These are phyloP conservation scores for Exidia glandulosa DNA, from an alignment of 768 basidiomycete genomes.

Conservation along the genomic window DNA sequence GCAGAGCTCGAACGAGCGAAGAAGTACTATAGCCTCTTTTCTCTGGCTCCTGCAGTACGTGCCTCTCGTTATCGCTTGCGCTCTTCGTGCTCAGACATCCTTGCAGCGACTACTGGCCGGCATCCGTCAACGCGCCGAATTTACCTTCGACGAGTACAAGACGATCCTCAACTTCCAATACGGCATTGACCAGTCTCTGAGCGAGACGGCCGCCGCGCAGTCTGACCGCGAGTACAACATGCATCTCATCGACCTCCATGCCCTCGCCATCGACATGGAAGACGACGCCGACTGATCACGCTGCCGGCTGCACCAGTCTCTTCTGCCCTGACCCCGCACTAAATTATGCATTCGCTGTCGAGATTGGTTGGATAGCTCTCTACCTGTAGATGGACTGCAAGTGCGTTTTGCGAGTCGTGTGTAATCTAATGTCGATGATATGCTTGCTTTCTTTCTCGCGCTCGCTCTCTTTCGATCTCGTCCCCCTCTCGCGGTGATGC, in stretches of 20 bases:
- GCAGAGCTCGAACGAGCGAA: constrained; percentile 68
- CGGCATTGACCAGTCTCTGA: constrained; percentile 56
- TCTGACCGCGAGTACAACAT: constrained; percentile 67
- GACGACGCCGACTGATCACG: background rate
- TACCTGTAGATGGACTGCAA: no score
- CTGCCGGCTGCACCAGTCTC: background rate
- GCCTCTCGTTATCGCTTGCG: background rate
- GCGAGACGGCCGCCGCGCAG: constrained; percentile 37
- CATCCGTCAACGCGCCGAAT: constrained; percentile 46
- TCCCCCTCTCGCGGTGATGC: no score
- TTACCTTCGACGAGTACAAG: constrained; percentile 89
- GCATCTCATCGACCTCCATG: constrained; percentile 86
- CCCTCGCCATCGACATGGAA: constrained; percentile 8
- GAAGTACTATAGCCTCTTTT: constrained; percentile 73
- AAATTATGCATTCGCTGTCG: constrained; percentile 1
- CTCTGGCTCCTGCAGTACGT: constrained; percentile 58
- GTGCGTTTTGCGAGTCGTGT: no score
- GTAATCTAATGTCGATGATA: no score
- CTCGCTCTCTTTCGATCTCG: no score
- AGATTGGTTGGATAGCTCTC: background rate
- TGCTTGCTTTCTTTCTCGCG: no score
- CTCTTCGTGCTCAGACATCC: background rate
- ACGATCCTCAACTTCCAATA: constrained; percentile 84
- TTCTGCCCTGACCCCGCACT: background rate
- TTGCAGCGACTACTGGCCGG: constrained; percentile 65